phyloP scores from a whole-genome alignment of 305 asterid species.

The Solanum hybrid region DNA sequence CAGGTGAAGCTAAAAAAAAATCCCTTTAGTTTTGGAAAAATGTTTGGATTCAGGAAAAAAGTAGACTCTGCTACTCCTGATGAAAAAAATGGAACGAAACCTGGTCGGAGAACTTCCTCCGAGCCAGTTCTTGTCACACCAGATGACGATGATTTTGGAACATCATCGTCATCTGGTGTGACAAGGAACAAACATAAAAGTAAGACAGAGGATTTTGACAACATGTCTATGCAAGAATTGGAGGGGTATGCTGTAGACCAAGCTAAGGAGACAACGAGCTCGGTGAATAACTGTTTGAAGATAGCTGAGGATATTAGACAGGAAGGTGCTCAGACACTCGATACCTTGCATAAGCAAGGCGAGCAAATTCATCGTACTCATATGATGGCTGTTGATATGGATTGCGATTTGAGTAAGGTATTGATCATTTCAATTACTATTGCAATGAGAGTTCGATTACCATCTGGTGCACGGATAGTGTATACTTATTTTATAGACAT shows the following conservation, averaged over 20 bases:
- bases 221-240: conserved; percentile 76
- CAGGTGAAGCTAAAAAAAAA: neutral
- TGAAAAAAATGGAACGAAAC: neutral
- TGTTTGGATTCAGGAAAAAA: conserved; percentile 67
- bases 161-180: conserved; percentile 14
- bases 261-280: conserved; percentile 64
- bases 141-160: conserved; percentile 30
- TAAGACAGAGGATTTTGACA: conserved; percentile 30
- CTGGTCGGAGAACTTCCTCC: conserved; percentile 57
- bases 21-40: conserved; percentile 5
- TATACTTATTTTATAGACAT: neutral
- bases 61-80: conserved; percentile 21
- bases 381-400: conserved; percentile 82
- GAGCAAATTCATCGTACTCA: conserved; percentile 91
- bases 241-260: conserved; percentile 61
- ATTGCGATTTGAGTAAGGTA: conserved; percentile 68
- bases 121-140: conserved; percentile 43
- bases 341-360: conserved; percentile 73
- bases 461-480: neutral
- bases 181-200: conserved; percentile 24
- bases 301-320: conserved; percentile 72
- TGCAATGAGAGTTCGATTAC: neutral
- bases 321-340: conserved; percentile 59
- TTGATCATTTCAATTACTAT: neutral
- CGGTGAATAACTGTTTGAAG: conserved; percentile 60